Conservation (phyloP, 164 flowering plant genomes). For the Saururus chinensis region DNA sequence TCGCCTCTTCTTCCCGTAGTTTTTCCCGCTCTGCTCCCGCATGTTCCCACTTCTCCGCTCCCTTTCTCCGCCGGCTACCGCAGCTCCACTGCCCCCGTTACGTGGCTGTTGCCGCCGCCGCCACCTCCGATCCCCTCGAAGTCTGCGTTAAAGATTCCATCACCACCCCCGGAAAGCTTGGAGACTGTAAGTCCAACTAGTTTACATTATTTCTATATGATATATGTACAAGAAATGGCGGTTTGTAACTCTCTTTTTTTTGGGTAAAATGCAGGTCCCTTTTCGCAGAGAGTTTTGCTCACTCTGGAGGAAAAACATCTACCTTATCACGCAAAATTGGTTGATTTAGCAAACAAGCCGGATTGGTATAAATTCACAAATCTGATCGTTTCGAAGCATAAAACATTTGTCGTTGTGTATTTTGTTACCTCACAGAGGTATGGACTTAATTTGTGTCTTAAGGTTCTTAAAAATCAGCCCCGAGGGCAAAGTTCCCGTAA, state of each 20-base stretch:
- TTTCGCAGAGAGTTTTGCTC: slow-evolving; percentile 78
- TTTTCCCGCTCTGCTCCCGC: background rate
- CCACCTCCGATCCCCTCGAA: slow-evolving; percentile 48
- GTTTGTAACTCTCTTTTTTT: too few relatives aligned
- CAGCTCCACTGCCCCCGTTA: slow-evolving; percentile 3
- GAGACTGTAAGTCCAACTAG: slow-evolving; percentile 50
- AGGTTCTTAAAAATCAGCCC: slow-evolving; percentile 80
- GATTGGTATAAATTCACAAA: slow-evolving; percentile 51
- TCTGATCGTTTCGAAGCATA: background rate
- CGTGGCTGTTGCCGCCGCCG: slow-evolving; percentile 23
- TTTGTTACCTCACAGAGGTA: background rate
- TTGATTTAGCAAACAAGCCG: slow-evolving; percentile 78
- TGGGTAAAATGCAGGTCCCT: slow-evolving; percentile 55
- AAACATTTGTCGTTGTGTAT: background rate
- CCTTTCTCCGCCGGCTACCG: background rate
- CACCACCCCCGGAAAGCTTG: slow-evolving; percentile 62
- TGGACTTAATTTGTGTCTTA: slow-evolving; percentile 1
- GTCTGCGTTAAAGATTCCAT: slow-evolving; percentile 71
- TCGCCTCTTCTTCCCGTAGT: too few relatives aligned
- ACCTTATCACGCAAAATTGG: slow-evolving; percentile 72
- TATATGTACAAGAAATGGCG: background rate
- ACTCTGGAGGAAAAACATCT: slow-evolving; percentile 91
- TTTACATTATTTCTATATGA: slow-evolving; percentile 1
- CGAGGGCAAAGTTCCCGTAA: slow-evolving; percentile 84
- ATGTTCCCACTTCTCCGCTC: background rate